Evolutionary conservation across 2,329 filamentous ascomycete species (phyloP).

Genomic region (Aspergillus pseudoterreus): DNA sequence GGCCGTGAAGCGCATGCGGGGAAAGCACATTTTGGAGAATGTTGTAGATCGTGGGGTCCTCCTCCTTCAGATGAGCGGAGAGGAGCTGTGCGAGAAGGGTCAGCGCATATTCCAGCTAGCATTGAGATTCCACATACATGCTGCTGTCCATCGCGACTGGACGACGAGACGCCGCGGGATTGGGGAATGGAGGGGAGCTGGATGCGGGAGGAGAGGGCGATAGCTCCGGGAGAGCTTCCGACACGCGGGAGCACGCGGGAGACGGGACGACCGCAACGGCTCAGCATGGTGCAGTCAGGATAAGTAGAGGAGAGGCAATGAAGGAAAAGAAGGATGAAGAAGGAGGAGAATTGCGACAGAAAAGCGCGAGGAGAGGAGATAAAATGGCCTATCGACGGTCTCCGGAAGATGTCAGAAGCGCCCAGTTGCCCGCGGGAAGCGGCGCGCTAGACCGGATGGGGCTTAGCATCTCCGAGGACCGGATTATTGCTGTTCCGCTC

Average conservation of each 20-base stretch:
- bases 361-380: conserved; percentile 16
- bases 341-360: conserved; percentile 9
- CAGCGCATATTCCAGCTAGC: neutral
- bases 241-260: conserved; percentile 30
- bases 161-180: conserved; percentile 37
- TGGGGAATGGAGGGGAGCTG: conserved; percentile 22
- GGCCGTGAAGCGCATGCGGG: neutral
- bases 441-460: conserved; percentile 18
- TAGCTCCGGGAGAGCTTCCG: conserved; percentile 28
- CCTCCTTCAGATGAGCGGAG: conserved; percentile 71
- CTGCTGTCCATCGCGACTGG: conserved; percentile 40
- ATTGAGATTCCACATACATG: conserved; percentile 25
- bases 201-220: conserved; percentile 19
- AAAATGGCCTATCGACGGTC: conserved; percentile 18
- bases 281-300: conserved; percentile 28
- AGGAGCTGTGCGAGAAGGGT: conserved; percentile 59
- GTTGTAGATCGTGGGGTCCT: conserved; percentile 80
- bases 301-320: conserved; percentile 6
- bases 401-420: conserved; percentile 12
- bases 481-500: conserved; percentile 8
- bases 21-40: conserved; percentile 79
- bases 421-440: conserved; percentile 38
- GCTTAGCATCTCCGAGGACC: conserved; percentile 16
- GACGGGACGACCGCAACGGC: conserved; percentile 34
- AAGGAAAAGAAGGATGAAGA: conserved; percentile 29